Base-by-base conservation (phyloP, 305 asterid genomes). In the Andrographis paniculata region DNA sequence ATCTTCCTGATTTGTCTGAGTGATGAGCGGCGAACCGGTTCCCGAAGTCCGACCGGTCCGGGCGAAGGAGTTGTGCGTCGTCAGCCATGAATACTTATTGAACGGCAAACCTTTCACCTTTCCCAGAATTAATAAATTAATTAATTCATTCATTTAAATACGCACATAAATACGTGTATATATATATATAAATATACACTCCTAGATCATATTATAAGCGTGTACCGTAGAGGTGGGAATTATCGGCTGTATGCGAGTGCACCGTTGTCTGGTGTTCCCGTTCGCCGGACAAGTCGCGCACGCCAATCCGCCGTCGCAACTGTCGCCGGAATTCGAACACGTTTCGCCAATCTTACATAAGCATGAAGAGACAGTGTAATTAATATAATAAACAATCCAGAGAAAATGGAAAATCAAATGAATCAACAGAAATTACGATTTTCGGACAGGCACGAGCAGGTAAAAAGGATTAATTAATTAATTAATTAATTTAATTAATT, bases 61-160 rank as follows among this genome's bases (percentile, higher is more conserved):
- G 17, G 96, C 94, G 59, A 54, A 83, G 12, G 99, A 77, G 53
- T 91, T 91, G 71, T 91, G 99, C 30, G 96, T 87, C 50, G 99
- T 91, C 67, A 91, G 56, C 99, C 96, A 91, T 48, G 99, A 78
- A 70, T 87, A 87, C 58, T 68, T 76, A 44, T 91, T 86, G 55
- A 75, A 91, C 17, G 99, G 84, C 71, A 87, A 55, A 28, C 83
- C 80, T 63, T 65, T 78, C n/a, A 86, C 88, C 98, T 89, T 52
- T 38, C 45, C 59, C 48, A 20, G 15, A 20, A 45, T 40, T 2
- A 33, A 13, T 9, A 33, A 33, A 7, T 33, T 33, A 2, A n/a
- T n/a, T n/a, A n/a, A n/a, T n/a, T n/a, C n/a, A n/a, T n/a, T n/a
- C n/a, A n/a, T n/a, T n/a, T 6, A 33, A 24, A 24, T 24, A 8